Conservation (phyloP, 306 rosid species). For the Astragalus membranaceus region DNA sequence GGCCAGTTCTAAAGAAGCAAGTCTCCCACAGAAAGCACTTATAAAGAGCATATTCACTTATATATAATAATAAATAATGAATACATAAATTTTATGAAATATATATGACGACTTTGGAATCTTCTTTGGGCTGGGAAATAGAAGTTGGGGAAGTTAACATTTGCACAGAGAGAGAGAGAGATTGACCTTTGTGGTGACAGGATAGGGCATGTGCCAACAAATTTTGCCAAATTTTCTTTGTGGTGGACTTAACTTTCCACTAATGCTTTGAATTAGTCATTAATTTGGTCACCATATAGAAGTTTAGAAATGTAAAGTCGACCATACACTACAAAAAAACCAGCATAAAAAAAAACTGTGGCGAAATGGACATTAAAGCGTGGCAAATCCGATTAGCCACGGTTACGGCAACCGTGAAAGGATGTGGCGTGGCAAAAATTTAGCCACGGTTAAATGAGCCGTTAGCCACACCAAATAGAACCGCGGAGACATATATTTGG, state of each 20-base stretch:
- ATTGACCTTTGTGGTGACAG: constrained; percentile 43
- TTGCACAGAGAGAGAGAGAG: constrained; percentile 14
- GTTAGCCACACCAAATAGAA: too few species aligned
- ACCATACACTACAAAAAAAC: too few species aligned
- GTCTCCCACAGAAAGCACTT: not conserved
- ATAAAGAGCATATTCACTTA: constrained; percentile 12
- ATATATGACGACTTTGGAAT: constrained; percentile 24
- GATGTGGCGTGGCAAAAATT: too few species aligned
- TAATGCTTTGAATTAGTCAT: constrained; percentile 43
- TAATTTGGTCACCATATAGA: constrained; percentile 5
- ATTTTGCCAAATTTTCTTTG: constrained; percentile 31
- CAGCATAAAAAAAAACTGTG: too few species aligned
- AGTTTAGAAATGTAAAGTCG: constrained; percentile 25
- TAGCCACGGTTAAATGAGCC: too few species aligned
- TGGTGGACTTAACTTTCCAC: constrained; percentile 30
- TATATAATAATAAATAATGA: not conserved
- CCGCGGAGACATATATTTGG: too few species aligned
- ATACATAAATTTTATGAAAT: not conserved
- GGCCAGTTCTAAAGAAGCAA: constrained; percentile 19
- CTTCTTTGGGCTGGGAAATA: constrained; percentile 28
- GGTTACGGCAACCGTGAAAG: too few species aligned
- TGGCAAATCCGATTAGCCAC: too few species aligned
- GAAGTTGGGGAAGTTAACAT: constrained; percentile 25
- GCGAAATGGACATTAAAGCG: too few species aligned
- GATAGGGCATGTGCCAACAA: constrained; percentile 20